Conservation (phyloP, 2,329 filamentous ascomycete species). For the Paraphoma sp. region DNA sequence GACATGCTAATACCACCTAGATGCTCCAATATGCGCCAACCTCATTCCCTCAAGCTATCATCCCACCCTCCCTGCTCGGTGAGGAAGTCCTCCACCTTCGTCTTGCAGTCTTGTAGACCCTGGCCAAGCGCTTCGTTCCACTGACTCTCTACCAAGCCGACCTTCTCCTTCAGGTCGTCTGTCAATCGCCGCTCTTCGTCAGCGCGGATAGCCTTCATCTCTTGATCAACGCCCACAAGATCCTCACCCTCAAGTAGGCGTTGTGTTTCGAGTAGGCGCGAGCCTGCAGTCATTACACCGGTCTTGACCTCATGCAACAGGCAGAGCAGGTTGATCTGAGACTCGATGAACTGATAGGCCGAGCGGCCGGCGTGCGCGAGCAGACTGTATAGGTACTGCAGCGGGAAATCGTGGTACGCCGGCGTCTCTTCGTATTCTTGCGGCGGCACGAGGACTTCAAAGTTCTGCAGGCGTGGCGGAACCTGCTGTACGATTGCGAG, state of each 20-base stretch:
- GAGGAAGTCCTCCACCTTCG: constrained; percentile 75
- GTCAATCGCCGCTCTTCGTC: constrained; percentile 76
- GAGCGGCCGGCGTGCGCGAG: constrained; percentile 88
- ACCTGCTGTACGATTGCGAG: constrained; percentile 80
- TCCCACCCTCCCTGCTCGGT: constrained; percentile 87
- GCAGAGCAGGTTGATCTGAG: constrained; percentile 88
- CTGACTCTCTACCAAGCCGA: constrained; percentile 86
- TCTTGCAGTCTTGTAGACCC: constrained; percentile 74
- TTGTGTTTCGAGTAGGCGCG: constrained; percentile 71
- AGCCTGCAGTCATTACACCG: constrained; percentile 73
- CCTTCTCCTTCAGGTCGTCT: constrained; percentile 90
- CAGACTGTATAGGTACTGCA: constrained; percentile 89
- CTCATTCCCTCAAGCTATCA: constrained; percentile 60
- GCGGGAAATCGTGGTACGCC: constrained; percentile 76
- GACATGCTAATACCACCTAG: constrained; percentile 12
- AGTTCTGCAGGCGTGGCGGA: constrained; percentile 64
- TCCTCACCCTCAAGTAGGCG: constrained; percentile 52
- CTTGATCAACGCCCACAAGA: constrained; percentile 49
- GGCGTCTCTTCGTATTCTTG: constrained; percentile 87
- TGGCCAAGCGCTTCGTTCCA: constrained; percentile 88
- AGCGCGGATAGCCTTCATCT: constrained; percentile 65
- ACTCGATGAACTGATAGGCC: constrained; percentile 96
- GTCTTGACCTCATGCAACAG: constrained; percentile 90
- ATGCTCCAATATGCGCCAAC: constrained; percentile 7
- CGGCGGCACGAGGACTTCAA: constrained; percentile 78